Evolutionary conservation across 176 grass and related monocot species (phyloP), one percentile per base, ranked within the genome.

Genomic region (Oropetium thomaeum): DNA sequence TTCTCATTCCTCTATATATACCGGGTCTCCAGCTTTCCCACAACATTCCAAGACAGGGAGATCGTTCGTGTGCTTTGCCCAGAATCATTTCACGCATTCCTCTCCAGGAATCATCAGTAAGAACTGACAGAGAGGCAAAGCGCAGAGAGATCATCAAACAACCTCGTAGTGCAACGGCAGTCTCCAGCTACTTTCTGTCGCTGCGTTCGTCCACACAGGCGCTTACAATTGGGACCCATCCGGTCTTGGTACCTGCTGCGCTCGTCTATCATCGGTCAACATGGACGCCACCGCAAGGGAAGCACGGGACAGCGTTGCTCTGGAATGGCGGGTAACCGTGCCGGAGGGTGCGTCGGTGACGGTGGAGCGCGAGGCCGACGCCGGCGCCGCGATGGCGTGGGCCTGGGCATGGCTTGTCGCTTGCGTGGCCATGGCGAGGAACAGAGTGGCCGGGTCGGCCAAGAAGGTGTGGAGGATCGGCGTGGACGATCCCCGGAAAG

Each of bases 251-350:
- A 74, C 47, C 43, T 28, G 11, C 43, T 28, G 11, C 42, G 52
- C 15, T 54, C 25, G 40, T 30, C 31, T 4, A 25, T 54, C 67
- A 25, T 54, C 67, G 62, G 30, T 51, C 63, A 75, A 27, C 80
- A 79, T 83, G 75, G 78, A 75, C 68, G 82, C 49, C 69, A 54
- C 63, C 32, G 69, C 61, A 26, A 75, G 75, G 75, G 79, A 85
- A 32, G 38, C 51, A 15, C 73, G 17, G 13, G n/a, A n/a, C 43
- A 14, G 12, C 44, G 32, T 58, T 71, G 62, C 74, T 66, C 17
- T 82, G 62, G 78, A 92, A 52, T 88, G 89, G 89, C 67, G 82
- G 78, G 85, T 88, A 58, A 88, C 73, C 10, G 82, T 88, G 58
- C 89, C 85, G 30, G 69, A 85, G 31, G 89, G 85, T 23, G 49